A percentile compares a stretch with the other conserved stretches of the same genome.
phyloP scores from a whole-genome alignment of 495 filamentous ascomycete genomes.

The Glarea lozoyensis region DNA sequence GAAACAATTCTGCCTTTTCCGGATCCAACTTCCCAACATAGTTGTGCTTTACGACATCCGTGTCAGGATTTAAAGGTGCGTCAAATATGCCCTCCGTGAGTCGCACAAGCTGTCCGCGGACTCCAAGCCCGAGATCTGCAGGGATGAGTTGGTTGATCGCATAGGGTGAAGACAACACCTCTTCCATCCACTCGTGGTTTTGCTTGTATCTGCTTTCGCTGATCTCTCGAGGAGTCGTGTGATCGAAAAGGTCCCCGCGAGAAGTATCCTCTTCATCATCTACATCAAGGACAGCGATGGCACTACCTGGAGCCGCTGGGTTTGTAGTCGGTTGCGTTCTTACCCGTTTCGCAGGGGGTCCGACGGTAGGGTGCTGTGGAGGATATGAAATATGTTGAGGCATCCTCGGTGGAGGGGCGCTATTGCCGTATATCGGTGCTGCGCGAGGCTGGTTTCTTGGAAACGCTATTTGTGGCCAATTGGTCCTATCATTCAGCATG shows the following conservation, averaged over 20 bases:
- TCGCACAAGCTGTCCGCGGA: constrained; percentile 72
- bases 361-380: constrained; percentile 31
- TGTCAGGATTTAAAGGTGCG: constrained; percentile 34
- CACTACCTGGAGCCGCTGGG: constrained; percentile 19
- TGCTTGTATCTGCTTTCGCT: constrained; percentile 78
- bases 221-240: constrained; percentile 79
- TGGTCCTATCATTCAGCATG: constrained; percentile 77
- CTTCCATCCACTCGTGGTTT: constrained; percentile 98
- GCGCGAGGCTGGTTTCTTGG: constrained; percentile 40
- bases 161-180: constrained; percentile 85
- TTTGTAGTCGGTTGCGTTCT: constrained; percentile 20
- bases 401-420: constrained; percentile 26
- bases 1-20: constrained; percentile 66
- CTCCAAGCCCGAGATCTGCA: constrained; percentile 76
- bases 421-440: constrained; percentile 16
- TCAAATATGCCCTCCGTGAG: constrained; percentile 77
- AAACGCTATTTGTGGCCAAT: constrained; percentile 79
- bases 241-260: constrained; percentile 78
- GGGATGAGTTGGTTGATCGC: constrained; percentile 75
- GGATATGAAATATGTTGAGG: constrained; percentile 43
- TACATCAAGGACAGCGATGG: constrained; percentile 24
- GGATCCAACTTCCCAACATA: constrained; percentile 51
- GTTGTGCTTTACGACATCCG: constrained; percentile 25
- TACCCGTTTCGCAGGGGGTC: constrained; percentile 37
- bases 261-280: constrained; percentile 87